Base-by-base conservation (phyloP, 2,329 filamentous ascomycete species). In the Pyrenophora seminiperda region DNA sequence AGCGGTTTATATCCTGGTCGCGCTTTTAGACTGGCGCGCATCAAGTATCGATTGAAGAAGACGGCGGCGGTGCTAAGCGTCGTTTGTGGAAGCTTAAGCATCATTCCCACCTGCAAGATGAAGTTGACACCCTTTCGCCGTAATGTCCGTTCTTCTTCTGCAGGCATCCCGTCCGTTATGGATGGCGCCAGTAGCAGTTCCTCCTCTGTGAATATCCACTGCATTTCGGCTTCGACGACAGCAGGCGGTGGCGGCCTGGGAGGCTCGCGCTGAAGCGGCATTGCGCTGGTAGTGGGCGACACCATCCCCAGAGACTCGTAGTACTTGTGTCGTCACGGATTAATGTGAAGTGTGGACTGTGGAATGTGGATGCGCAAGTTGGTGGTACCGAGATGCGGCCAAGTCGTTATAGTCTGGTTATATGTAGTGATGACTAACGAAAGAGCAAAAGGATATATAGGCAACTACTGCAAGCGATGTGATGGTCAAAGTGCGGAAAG, bases 1-100 rank as follows among this genome's bases (percentile, higher is more conserved):
- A 95, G 83, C 11, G 91, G 91, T 37, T 77, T 78, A 43, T 79
- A 79, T 46, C 76, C 77, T 56, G 85, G 89, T 65, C 88, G 83
- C 63, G 87, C 83, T 40, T 88, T 86, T 82, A 95, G 87, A 68
- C 86, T 93, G 67, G 82, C 86, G 56, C 91, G 87, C 91, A 97
- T 97, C 71, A 91, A 92, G 73, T 96, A 97, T 24, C 94, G 85
- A 73, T 99, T 93, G 72, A 99, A 92, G 77, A 96, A 97, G 34
- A 96, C 88, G 14, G 90, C 89, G 0, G 94, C 94, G 0, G 95
- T 95, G 74, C 89, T 92, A 33, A 99, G 80, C 0, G 94, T 97
- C 47, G 94, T 85, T 73, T 97, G 92, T 10, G 93, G 93, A 41
- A 97, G 79, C 70, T 96, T 93, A 43, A 97, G 83, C 78, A 96